Evolutionary conservation across 345 rosid genomes (phyloP).

Genomic region (Durio zibethinus): DNA sequence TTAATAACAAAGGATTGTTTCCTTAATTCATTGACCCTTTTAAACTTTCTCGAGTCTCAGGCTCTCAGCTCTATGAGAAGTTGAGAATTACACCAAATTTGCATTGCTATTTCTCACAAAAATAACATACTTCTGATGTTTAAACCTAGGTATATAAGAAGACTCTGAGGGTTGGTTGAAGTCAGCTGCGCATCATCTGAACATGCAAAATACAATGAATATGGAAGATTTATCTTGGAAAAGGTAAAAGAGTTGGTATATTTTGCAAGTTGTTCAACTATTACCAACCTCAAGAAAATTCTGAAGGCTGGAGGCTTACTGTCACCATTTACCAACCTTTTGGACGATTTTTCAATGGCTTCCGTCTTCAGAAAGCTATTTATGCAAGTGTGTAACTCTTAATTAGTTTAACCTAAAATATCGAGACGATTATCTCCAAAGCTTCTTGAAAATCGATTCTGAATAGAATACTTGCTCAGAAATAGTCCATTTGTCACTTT

Average conservation of each 20-base stretch:
- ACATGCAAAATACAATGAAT: background rate
- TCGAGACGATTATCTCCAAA: background rate
- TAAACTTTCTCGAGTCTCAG: background rate
- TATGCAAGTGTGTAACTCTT: background rate
- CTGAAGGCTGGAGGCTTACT: background rate
- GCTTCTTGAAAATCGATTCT: background rate
- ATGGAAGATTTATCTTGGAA: background rate
- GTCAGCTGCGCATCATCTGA: background rate
- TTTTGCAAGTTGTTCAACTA: background rate
- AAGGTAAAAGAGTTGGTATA: background rate
- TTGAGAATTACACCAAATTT: background rate
- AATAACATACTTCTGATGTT: background rate
- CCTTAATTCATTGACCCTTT: no score
- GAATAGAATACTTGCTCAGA: background rate
- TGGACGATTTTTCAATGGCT: background rate
- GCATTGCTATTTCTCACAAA: background rate
- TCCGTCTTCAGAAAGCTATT: background rate
- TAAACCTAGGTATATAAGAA: background rate
- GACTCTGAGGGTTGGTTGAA: background rate
- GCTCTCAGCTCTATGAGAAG: no score
- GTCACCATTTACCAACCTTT: background rate
- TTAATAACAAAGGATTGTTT: no score
- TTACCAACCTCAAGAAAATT: background rate
- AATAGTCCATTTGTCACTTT: background rate
- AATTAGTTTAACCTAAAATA: background rate